These are phyloP conservation scores for Colletotrichum lupini DNA, from an alignment of 2,329 filamentous ascomycete species.

Conservation along the genomic window DNA sequence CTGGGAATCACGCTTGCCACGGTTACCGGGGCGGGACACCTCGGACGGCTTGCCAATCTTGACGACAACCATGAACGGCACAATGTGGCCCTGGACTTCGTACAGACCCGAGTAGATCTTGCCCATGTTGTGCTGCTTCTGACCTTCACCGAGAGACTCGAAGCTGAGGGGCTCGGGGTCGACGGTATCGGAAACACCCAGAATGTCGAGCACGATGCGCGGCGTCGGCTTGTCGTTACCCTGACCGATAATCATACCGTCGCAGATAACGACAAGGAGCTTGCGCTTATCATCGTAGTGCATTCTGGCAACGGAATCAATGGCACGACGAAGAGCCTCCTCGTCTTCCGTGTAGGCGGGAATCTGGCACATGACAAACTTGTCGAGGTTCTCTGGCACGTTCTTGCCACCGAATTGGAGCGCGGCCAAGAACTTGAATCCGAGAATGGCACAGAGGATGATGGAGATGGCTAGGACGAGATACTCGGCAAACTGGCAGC, in stretches of 20 bases:
- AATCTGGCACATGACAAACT: slow-evolving; percentile 98
- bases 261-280: slow-evolving; percentile 89
- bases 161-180: slow-evolving; percentile 97
- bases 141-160: slow-evolving; percentile 93
- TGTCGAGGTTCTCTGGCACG: slow-evolving; percentile 94
- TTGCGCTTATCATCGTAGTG: slow-evolving; percentile 99
- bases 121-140: slow-evolving; percentile 99
- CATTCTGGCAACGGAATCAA: slow-evolving; percentile 96
- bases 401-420: slow-evolving; percentile 94
- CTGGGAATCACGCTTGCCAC: slow-evolving; percentile 98
- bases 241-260: slow-evolving; percentile 99
- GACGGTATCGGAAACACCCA: slow-evolving; percentile 92
- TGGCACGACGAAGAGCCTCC: slow-evolving; percentile 94
- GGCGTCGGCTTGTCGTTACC: slow-evolving; percentile 97
- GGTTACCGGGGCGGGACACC: slow-evolving; percentile 92
- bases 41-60: slow-evolving; percentile 99
- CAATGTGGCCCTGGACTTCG: slow-evolving; percentile 97
- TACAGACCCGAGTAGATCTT: slow-evolving; percentile 98
- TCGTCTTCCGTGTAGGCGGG: slow-evolving; percentile 99
- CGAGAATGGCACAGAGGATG: slow-evolving; percentile 82
- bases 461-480: slow-evolving; percentile 88
- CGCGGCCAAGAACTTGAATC: slow-evolving; percentile 72
- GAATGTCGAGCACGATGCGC: slow-evolving; percentile 94
- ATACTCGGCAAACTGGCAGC: slow-evolving; percentile 90
- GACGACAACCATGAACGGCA: slow-evolving; percentile 95